Conservation (phyloP, 1,284 basidiomycete species). For the Cryptococcus amylolentus region DNA sequence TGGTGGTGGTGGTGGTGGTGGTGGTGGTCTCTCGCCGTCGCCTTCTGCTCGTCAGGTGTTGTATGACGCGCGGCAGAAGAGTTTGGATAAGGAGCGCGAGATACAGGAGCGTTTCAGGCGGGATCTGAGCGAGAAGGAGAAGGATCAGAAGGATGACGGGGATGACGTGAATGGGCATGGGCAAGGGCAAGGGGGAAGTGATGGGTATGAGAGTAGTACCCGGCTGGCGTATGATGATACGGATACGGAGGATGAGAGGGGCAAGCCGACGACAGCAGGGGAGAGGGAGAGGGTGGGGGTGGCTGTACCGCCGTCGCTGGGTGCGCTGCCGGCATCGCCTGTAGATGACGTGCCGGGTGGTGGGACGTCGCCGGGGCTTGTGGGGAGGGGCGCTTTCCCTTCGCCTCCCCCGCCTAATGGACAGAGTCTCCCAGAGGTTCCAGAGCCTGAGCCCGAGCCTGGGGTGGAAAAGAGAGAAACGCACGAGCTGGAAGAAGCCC, state of each 20-base stretch:
- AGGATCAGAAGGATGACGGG: neutral
- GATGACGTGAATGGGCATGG: neutral
- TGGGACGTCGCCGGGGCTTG: neutral
- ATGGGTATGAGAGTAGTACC: constrained; percentile 14
- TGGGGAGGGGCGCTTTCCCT: too few relatives aligned
- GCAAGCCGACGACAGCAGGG: neutral
- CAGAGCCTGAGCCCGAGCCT: neutral
- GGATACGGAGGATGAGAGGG: constrained; percentile 3
- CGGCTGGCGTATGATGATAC: constrained; percentile 17
- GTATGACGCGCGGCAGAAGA: constrained; percentile 21
- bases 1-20: too few relatives aligned
- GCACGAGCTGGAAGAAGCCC: neutral
- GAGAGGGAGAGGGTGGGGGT: neutral
- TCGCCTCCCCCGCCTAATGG: too few relatives aligned
- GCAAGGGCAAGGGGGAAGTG: neutral
- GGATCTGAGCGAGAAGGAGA: constrained; percentile 9
- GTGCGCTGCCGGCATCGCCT: neutral
- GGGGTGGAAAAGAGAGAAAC: constrained; percentile 1
- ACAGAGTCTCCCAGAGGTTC: too few relatives aligned
- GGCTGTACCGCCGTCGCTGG: too few relatives aligned
- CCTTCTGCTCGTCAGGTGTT: constrained; percentile 26
- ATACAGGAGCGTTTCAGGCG: constrained; percentile 32
- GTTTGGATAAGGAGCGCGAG: constrained; percentile 24
- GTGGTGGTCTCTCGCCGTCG: constrained; percentile 18
- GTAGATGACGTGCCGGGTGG: neutral